phyloP scores from a whole-genome alignment of 2,329 filamentous ascomycete species.

The Aulographum hederae region DNA sequence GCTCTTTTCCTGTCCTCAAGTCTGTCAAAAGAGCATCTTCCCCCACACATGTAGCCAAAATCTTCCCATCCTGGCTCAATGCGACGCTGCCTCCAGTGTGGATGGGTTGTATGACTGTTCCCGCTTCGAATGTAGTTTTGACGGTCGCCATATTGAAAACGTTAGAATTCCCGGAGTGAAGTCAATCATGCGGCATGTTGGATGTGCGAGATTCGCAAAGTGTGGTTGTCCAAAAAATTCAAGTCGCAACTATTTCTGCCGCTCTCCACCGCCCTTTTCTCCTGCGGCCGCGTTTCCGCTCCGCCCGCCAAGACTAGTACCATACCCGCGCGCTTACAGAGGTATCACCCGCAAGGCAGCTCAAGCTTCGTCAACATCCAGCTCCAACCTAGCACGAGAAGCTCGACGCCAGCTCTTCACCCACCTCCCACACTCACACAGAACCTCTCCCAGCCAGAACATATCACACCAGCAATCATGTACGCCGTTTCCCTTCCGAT shows the following conservation, averaged over 20 bases:
- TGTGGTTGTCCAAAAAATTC: neutral
- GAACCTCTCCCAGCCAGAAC: neutral
- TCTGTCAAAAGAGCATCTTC: slow-evolving; percentile 84
- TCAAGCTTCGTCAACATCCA: neutral
- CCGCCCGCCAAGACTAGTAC: too few relatives aligned
- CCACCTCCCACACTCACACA: neutral
- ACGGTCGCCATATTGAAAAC: too few relatives aligned
- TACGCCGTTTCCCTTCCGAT: too few relatives aligned
- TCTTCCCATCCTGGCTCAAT: slow-evolving; percentile 60
- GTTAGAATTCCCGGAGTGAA: too few relatives aligned
- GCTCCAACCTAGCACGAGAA: too few relatives aligned
- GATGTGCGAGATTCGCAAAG: too few relatives aligned
- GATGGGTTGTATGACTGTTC: slow-evolving; percentile 72
- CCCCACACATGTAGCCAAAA: slow-evolving; percentile 76
- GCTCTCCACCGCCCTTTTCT: neutral
- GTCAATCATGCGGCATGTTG: too few relatives aligned
- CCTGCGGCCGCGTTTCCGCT: too few relatives aligned
- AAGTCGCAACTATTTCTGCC: neutral
- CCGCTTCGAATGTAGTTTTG: slow-evolving; percentile 81
- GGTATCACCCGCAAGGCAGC: neutral
- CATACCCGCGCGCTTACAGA: too few relatives aligned
- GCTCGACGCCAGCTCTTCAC: too few relatives aligned
- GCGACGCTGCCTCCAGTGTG: slow-evolving; percentile 83
- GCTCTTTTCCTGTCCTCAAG: slow-evolving; percentile 61
- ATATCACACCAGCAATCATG: too few relatives aligned